Conservation (phyloP, 2,329 filamentous ascomycete species). For the Cladosporium cucumerinum region DNA sequence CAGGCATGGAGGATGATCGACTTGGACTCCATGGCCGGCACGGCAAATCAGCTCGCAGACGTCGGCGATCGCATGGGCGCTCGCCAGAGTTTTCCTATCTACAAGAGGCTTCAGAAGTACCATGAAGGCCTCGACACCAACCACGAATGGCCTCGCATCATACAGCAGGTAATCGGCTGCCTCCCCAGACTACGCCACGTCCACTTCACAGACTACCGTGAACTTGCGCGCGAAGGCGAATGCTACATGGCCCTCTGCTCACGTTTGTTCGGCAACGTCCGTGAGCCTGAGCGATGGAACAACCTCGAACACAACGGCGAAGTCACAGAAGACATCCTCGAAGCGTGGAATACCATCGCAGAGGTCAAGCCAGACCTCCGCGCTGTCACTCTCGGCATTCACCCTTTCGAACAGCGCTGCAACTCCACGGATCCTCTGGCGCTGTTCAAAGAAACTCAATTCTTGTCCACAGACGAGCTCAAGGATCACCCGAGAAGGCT, state of each 20-base stretch:
- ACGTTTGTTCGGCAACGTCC: constrained; percentile 10
- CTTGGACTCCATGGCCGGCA: background rate
- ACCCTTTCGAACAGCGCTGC: constrained; percentile 15
- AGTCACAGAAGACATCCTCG: constrained; percentile 9
- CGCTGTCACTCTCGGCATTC: constrained; percentile 3
- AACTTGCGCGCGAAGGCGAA: constrained; percentile 6
- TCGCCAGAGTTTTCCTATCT: constrained; percentile 13
- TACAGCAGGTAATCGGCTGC: background rate
- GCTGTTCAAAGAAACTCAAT: constrained; percentile 11
- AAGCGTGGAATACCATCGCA: constrained; percentile 3
- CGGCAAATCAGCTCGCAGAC: background rate
- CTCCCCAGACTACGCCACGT: constrained; percentile 10
- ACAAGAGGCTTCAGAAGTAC: constrained; percentile 7
- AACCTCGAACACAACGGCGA: constrained; percentile 12
- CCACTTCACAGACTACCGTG: constrained; percentile 16
- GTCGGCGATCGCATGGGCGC: constrained; percentile 14
- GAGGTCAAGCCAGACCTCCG: constrained; percentile 10
- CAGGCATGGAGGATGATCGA: background rate
- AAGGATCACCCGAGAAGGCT: constrained; percentile 3
- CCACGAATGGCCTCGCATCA: background rate
- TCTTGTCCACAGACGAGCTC: constrained; percentile 10
- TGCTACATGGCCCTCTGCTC: constrained; percentile 14
- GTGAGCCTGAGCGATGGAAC: constrained; percentile 14
- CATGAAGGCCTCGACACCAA: constrained; percentile 1
- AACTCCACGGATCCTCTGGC: constrained; percentile 14